Evolutionary conservation across 768 basidiomycete genomes (phyloP).

Genomic region (Termitomyces sp.): DNA sequence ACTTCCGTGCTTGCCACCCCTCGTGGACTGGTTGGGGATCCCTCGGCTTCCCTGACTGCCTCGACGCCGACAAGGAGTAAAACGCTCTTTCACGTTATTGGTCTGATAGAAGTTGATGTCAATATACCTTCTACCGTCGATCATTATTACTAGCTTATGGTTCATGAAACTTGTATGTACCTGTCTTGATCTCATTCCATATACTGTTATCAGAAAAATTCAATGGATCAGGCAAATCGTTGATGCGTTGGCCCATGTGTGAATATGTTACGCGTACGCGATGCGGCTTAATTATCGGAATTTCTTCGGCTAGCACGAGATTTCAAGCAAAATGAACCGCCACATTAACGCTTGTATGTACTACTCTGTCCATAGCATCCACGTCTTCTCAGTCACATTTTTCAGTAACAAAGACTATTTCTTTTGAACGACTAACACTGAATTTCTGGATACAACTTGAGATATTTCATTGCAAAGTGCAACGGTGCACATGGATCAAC

Average conservation of each 20-base stretch:
- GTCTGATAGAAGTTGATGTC: not conserved
- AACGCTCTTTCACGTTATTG: not conserved
- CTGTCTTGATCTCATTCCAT: too few relatives aligned
- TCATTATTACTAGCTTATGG: not conserved
- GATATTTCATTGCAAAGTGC: too few relatives aligned
- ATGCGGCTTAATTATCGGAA: not conserved
- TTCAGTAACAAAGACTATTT: too few relatives aligned
- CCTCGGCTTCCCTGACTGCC: slow-evolving; percentile 15
- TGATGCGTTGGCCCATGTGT: not conserved
- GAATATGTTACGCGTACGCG: not conserved
- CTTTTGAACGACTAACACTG: too few relatives aligned
- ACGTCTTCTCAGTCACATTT: too few relatives aligned
- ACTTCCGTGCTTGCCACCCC: slow-evolving; percentile 64
- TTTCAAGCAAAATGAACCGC: too few relatives aligned
- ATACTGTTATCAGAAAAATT: not conserved
- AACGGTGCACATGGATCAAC: too few relatives aligned
- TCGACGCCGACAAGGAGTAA: slow-evolving; percentile 10
- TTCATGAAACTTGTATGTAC: not conserved
- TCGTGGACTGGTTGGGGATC: slow-evolving; percentile 16
- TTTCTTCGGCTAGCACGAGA: not conserved
- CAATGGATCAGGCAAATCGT: not conserved
- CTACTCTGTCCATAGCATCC: too few relatives aligned
- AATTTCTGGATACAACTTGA: too few relatives aligned
- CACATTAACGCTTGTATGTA: too few relatives aligned
- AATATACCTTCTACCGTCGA: not conserved